Base-by-base conservation (phyloP, 306 rosid genomes). In the Dicorynia guianensis region DNA sequence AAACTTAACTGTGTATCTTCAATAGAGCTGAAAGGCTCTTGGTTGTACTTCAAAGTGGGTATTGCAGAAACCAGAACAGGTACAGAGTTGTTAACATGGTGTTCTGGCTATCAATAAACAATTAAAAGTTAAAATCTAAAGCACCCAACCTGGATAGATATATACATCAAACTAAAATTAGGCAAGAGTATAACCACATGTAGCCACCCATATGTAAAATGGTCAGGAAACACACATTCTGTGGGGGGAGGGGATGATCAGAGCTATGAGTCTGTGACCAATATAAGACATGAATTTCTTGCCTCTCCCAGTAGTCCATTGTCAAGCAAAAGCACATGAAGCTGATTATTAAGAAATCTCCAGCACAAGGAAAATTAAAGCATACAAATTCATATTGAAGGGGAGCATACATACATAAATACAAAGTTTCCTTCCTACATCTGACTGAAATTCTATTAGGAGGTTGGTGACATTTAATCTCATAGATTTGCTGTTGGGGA, bases 1-100 rank as follows among this genome's bases (percentile, higher is more conserved):
- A 57, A 85, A 86, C 98, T 92, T 79, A 84, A 94, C 98, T 87
- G 96, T 72, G 95, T 85, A 79, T 92, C 89, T 80, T 88, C 88
- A 66, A 85, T 69, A 61, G 93, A 86, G 75, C 89, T 89, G 85
- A 94, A 94, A 76, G 97, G 93, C 79, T 88, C 92, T 58, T 55
- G 93, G 72, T 90, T 66, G 84, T 83, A 90, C 82, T 90, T 94
- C 97, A 87, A 84, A 68, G 98, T 90, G 12, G 98, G 98, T 76
- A 94, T 94, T 40, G 97, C 97, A 47, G 94, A 89, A 75, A 94
- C 87, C 76, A 90, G 71, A 90, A 86, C 87, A 50, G 92, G 93
- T 76, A 85, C 97, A 38, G 89, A 78, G 72, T 87, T 93, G 62
- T 87, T 85, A 62, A 56, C 84, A 64, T 60, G 92, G 78, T 84